Evolutionary conservation across 2,329 filamentous ascomycete genomes (phyloP).

Genomic region (Emydomyces testavorans): DNA sequence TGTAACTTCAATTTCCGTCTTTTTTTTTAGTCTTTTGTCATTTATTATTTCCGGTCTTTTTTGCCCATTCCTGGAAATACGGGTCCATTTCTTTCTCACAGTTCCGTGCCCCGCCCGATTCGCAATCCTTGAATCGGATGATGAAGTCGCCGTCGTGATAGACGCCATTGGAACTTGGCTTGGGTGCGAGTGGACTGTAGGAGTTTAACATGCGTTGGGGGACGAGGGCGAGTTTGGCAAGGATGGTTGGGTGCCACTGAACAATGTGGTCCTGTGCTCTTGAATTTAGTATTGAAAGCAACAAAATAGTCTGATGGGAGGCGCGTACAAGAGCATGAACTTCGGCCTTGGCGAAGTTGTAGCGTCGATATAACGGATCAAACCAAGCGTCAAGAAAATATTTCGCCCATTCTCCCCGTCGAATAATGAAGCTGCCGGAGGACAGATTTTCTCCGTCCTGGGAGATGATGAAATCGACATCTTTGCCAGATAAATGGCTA

Average conservation of each 20-base stretch:
- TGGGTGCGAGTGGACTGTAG: conserved; percentile 47
- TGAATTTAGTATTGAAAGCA: not conserved
- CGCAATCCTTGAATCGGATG: conserved; percentile 65
- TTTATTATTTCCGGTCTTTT: conserved; percentile 17
- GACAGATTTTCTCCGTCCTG: conserved; percentile 74
- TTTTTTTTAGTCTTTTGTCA: not conserved
- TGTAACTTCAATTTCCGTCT: not conserved
- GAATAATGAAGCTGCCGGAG: conserved; percentile 64
- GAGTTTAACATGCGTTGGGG: conserved; percentile 75
- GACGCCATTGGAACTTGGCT: conserved; percentile 41
- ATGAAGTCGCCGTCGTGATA: conserved; percentile 80
- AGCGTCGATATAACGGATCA: conserved; percentile 81
- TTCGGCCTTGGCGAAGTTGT: conserved; percentile 95
- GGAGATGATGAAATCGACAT: conserved; percentile 70
- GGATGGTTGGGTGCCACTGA: conserved; percentile 93
- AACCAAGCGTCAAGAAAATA: conserved; percentile 95
- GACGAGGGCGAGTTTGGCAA: conserved; percentile 80
- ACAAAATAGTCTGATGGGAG: not conserved
- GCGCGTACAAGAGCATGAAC: conserved; percentile 70
- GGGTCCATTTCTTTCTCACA: conserved; percentile 61
- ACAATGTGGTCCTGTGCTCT: conserved; percentile 62
- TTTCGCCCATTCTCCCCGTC: conserved; percentile 78
- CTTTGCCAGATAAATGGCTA: conserved; percentile 60
- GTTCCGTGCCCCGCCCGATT: conserved; percentile 42
- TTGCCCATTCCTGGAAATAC: conserved; percentile 38